These are phyloP conservation scores for Beauveria pseudobassiana DNA, from an alignment of 2,329 filamentous ascomycete genomes.

Conservation along the genomic window DNA sequence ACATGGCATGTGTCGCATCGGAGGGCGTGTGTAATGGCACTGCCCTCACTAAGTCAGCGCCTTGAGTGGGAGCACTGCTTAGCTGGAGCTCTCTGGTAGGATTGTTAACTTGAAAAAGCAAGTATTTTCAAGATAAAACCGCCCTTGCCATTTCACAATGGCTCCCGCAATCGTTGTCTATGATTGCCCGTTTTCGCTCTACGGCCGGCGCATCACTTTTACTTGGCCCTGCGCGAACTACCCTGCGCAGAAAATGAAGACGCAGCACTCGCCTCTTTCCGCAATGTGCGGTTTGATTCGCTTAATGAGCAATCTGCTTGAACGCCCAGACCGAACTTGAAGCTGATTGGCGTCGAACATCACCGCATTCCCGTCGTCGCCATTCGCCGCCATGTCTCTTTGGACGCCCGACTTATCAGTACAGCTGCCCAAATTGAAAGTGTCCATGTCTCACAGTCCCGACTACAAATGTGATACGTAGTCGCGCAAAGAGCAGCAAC, in stretches of 20 bases:
- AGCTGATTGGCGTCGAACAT: slow-evolving; percentile 54
- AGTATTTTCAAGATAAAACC: no score
- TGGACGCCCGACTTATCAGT: slow-evolving; percentile 52
- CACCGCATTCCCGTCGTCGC: slow-evolving; percentile 62
- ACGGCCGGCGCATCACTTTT: slow-evolving; percentile 57
- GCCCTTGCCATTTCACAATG: background rate
- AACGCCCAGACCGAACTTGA: slow-evolving; percentile 59
- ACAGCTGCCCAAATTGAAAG: slow-evolving; percentile 58
- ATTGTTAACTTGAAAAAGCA: no score
- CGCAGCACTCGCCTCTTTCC: background rate
- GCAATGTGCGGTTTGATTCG: background rate
- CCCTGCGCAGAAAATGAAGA: slow-evolving; percentile 59
- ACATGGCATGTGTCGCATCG: background rate
- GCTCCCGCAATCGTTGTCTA: slow-evolving; percentile 46
- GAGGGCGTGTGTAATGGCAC: background rate
- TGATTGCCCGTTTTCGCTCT: slow-evolving; percentile 60
- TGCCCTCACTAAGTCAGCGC: no score
- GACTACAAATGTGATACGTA: background rate
- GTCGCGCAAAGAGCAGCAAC: slow-evolving; percentile 23
- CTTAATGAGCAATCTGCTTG: slow-evolving; percentile 49
- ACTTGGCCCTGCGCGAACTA: slow-evolving; percentile 58
- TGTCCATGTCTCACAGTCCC: slow-evolving; percentile 32
- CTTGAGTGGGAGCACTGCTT: no score
- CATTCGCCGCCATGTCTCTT: slow-evolving; percentile 60
- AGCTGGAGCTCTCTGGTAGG: no score